Evolutionary conservation across 495 filamentous ascomycete genomes (phyloP), one percentile per base, ranked within the genome.

Genomic region (Hypoxylon rickii): DNA sequence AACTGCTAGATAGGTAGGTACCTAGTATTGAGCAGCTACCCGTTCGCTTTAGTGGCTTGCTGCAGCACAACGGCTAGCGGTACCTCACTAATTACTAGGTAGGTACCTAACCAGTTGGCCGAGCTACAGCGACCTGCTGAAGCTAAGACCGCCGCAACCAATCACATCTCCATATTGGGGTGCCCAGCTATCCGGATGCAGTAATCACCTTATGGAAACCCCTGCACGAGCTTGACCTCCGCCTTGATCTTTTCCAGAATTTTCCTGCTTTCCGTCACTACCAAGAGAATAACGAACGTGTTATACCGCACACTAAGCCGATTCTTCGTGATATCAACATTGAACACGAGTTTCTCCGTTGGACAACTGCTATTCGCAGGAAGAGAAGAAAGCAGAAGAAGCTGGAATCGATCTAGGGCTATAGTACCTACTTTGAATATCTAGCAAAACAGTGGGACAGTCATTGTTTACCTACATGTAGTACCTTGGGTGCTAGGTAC

Each of bases 161-260:
- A 62, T 62, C 42, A 57, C 24, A 51, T 19, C 6, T 3, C 6
- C 11, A 21, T 34, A 51, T 17, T 26, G 20, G 18, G 38, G 26
- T 44, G 32, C 44, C 47, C 52, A 52, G 17, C 3, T 53, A 17
- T 62, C 58, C 58, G 15, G 47, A 57, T 57, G 47, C 47, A 48
- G 52, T 62, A 62, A 62, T 62, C 33, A 37, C 44, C 37, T 51
- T 51, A 46, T 54, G 1, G 26, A 33, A 37, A 34, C 42, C 58
- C 52, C 42, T 56, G 51, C 22, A 55, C n/a, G 12, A 39, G 50
- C 31, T 52, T 7, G 39, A 29, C 29, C 31, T 37, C 37, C 44
- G 34, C 33, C 39, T 50, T 44, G 22, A 13, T 29, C 22, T 13
- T 44, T 44, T 36, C 51, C n/a, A 46, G 29, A 48, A 55, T 47